Evolutionary conservation across 208 protist genomes (phyloP).

Genomic region (Entamoeba nuttalli): DNA sequence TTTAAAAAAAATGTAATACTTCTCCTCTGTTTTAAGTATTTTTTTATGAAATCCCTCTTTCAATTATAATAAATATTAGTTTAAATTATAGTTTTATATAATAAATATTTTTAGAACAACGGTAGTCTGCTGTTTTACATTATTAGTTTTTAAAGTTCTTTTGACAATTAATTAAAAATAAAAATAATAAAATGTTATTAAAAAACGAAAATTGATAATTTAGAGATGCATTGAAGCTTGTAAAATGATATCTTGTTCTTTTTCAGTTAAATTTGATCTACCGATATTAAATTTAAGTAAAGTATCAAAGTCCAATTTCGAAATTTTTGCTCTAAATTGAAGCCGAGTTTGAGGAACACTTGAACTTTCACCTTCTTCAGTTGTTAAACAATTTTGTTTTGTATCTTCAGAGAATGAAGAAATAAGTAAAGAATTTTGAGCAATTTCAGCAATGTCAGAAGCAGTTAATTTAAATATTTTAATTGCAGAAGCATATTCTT

Average conservation of each 20-base stretch:
- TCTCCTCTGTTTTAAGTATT: no score
- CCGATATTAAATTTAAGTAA: not conserved
- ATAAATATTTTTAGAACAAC: no score
- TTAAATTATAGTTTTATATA: no score
- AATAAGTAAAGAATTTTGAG: slow-evolving; percentile 55
- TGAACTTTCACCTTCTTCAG: not conserved
- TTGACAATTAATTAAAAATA: no score
- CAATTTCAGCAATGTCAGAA: slow-evolving; percentile 88
- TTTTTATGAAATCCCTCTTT: no score
- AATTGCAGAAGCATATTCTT: slow-evolving; percentile 91
- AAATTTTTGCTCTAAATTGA: not conserved
- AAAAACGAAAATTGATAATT: no score
- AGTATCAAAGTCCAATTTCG: not conserved
- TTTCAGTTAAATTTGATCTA: not conserved
- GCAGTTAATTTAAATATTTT: slow-evolving; percentile 80
- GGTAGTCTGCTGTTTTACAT: no score
- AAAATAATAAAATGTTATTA: no score
- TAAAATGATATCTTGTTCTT: not conserved
- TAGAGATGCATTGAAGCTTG: no score
- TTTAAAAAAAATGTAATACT: no score
- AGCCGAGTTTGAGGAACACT: not conserved
- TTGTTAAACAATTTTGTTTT: not conserved
- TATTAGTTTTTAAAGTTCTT: no score
- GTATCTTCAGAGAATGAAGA: not conserved
- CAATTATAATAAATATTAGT: no score